Evolutionary conservation across 2,329 filamentous ascomycete genomes (phyloP), one percentile per base, ranked within the genome.

Genomic region (Pestalotiopsis sp.): DNA sequence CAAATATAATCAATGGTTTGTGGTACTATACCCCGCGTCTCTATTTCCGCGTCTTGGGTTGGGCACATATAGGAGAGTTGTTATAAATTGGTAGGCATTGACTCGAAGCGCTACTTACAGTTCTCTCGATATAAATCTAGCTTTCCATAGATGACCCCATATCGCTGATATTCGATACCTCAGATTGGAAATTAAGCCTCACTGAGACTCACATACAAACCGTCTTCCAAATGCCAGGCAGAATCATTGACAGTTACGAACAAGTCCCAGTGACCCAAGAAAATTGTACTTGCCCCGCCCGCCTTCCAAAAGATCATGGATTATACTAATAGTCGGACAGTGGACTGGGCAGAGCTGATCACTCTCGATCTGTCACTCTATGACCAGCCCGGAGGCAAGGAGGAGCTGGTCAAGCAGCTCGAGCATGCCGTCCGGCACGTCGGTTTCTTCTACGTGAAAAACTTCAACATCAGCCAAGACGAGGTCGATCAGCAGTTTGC

Each of bases 361-460:
- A 78, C 76, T 2, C 73, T 79, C 11, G 78, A 79, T 45, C 71
- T 79, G 11, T 71, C 72, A 67, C 72, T 74, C n/a, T 78, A 77
- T 57, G 76, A 79, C 23, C 64, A 75, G 60, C 78, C 78, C 4
- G 75, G 76, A 11, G 78, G 78, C 63, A 79, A 78, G 67, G 68
- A 76, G 57, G 72, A 76, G 67, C 71, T 79, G 4, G 77, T 77
- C 27, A 76, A 76, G 68, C 76, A 79, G 71, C 75, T 79, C 14
- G 74, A 77, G 38, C 74, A 77, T 57, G 76, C 76, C 4, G 74
- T 77, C 20, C 73, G 72, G 0, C 73, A 77, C 58, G 74, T 76
- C 49, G 85, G 85, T 4, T 87, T 90, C 79, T 90, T 90, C 76
- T 89, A 89, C 68, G 85, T 90, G 1, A 88, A 84, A 68, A 90